Percentiles rank a stretch among this genome's conserved stretches.
Conservation (phyloP, 352 stramenopile species). For the Pythium volutum region DNA sequence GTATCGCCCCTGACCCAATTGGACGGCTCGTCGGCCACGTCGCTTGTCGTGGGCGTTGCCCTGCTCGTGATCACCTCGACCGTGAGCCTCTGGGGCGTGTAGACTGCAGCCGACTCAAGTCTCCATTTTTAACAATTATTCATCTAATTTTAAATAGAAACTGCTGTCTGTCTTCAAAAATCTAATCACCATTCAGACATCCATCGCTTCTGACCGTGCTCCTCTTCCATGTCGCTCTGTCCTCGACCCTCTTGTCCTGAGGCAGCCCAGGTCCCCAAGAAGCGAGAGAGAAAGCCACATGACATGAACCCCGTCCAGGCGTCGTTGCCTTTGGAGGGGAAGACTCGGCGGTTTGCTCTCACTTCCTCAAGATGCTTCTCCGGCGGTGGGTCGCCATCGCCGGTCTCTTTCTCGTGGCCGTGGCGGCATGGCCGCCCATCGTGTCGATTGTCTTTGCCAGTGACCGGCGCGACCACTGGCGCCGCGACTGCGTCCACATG, state of each 20-base stretch:
- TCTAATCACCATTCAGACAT: not conserved
- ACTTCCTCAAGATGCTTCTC: not conserved
- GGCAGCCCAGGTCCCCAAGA: not conserved
- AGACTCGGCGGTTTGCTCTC: not conserved
- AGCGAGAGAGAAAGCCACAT: not conserved
- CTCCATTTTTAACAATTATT: conserved; percentile 2
- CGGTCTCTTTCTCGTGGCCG: not conserved
- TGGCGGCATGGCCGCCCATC: not conserved
- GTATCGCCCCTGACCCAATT: no score
- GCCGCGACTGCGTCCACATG: not conserved
- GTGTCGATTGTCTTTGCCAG: not conserved
- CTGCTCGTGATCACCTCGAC: not conserved
- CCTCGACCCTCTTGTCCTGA: not conserved
- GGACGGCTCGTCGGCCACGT: not conserved
- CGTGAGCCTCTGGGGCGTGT: not conserved
- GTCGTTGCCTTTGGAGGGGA: not conserved
- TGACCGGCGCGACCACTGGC: not conserved
- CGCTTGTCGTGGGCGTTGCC: not conserved
- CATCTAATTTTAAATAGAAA: not conserved
- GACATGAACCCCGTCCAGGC: no score
- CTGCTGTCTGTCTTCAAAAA: not conserved
- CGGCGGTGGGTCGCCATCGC: not conserved
- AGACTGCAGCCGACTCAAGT: no score
- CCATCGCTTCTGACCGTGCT: not conserved
- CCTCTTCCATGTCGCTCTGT: not conserved